Conservation (phyloP, 2,329 filamentous ascomycete genomes). For the Fusarium heterosporum region DNA sequence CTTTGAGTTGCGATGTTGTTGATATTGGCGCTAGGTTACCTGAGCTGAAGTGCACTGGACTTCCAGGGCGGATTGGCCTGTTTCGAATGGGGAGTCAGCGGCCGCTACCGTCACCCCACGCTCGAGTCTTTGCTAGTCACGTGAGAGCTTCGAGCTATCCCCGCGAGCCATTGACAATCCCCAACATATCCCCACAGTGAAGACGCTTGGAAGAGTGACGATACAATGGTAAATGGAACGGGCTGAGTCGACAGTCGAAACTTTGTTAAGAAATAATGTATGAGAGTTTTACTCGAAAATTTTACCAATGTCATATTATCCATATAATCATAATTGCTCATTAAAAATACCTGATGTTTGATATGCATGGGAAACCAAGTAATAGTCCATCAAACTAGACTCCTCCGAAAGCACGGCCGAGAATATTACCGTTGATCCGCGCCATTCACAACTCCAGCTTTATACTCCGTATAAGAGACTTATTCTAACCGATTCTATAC, state of each 20-base stretch:
- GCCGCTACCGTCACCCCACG: slow-evolving; percentile 21
- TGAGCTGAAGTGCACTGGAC: slow-evolving; percentile 19
- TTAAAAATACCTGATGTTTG: neutral
- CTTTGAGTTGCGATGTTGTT: slow-evolving; percentile 44
- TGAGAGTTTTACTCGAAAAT: neutral
- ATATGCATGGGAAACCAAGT: slow-evolving; percentile 7
- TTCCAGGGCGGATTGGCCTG: slow-evolving; percentile 13
- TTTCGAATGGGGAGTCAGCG: slow-evolving; percentile 36
- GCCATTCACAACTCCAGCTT: slow-evolving; percentile 32
- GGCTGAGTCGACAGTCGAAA: neutral
- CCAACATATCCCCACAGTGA: slow-evolving; percentile 10
- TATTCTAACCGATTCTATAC: slow-evolving; percentile 7
- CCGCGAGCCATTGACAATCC: slow-evolving; percentile 16
- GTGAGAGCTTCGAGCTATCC: slow-evolving; percentile 1
- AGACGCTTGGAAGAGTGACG: neutral
- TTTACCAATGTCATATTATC: neutral
- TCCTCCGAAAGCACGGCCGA: slow-evolving; percentile 45
- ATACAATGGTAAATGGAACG: neutral
- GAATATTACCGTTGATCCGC: slow-evolving; percentile 40
- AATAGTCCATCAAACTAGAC: slow-evolving; percentile 29
- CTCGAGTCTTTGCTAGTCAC: slow-evolving; percentile 1
- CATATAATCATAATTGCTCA: neutral
- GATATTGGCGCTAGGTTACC: slow-evolving; percentile 38
- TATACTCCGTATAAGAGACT: slow-evolving; percentile 8
- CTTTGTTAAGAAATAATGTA: neutral